These are phyloP conservation scores for Diplodia scrobiculata DNA, from an alignment of 2,329 filamentous ascomycete genomes.

Conservation along the genomic window DNA sequence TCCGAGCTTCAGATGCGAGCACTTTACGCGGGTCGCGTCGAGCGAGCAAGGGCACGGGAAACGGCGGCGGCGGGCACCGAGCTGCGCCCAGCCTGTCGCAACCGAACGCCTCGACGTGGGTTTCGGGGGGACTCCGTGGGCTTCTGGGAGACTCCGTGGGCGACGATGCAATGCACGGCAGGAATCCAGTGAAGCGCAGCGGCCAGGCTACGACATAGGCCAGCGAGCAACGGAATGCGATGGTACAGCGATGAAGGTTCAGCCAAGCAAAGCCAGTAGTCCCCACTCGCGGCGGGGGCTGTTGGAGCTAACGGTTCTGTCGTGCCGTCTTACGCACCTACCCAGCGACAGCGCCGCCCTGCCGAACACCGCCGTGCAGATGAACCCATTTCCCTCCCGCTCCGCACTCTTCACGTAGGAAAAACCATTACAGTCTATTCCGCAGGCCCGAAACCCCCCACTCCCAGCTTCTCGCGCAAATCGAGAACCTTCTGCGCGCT, in stretches of 20 bases:
- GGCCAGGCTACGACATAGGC: not conserved
- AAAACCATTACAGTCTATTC: not conserved
- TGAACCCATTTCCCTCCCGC: not conserved
- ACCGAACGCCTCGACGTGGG: too few species aligned
- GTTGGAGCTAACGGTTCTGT: not conserved
- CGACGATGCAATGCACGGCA: not conserved
- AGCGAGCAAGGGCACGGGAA: not conserved
- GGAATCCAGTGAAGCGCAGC: not conserved
- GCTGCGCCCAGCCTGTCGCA: not conserved
- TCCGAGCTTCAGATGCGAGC: not conserved
- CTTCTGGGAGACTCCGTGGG: not conserved
- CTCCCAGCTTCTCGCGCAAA: not conserved
- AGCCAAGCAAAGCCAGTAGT: not conserved
- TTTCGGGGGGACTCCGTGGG: not conserved
- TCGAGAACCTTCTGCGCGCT: not conserved
- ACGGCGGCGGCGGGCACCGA: not conserved
- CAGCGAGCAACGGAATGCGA: not conserved
- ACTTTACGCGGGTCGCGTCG: conserved; percentile 6
- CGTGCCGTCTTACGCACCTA: not conserved
- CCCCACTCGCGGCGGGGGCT: not conserved
- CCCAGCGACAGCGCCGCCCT: not conserved
- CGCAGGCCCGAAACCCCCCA: too few species aligned
- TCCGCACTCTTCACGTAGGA: too few species aligned
- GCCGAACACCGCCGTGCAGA: not conserved
- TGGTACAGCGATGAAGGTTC: not conserved